Evolutionary conservation across 1,139 yeast genomes (phyloP), one percentile per base, ranked within the genome.

Genomic region (Zygosaccharomyces pseudobailii): DNA sequence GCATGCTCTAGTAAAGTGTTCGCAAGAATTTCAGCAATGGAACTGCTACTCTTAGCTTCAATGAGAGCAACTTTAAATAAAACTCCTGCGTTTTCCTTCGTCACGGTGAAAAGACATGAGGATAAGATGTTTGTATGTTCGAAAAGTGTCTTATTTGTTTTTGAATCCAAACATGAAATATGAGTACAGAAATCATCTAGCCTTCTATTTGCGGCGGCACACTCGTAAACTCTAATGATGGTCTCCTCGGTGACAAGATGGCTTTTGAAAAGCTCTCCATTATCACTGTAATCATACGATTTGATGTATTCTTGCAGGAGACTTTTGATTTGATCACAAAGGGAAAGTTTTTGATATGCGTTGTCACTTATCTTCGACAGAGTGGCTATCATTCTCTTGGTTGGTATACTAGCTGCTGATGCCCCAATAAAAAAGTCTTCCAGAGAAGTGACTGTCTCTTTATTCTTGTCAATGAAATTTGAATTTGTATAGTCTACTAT

Each of bases 191-290:
- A 71, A 0, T 28, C 34, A 1, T 42, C 49, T 4, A 63, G 31
- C 7, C 55, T 52, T 1, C 51, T 49, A 28, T 53, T 46, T 1
- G 45, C 44, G 5, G 50, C 48, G 2, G 71, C 62, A 9, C 46
- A 35, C 4, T 49, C 44, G 51, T 65, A 74, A 6, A 74, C 48
- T 24, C 61, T 61, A 3, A 50, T 17, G 1, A 71, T 52, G 19
- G 70, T 66, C 2, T 65, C 65, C 4, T 65, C 58, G 5, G 62
- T 66, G 23, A 73, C 43, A 36, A 72, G 61, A 41, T 64, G 63
- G 3, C 56, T 34, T 35, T 54, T 53, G 49, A 67, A 65, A 31
- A 67, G 45, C 4, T 48, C 37, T 13, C 53, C 55, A 35, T 56
- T 57, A 41, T 61, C 61, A 10, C 52, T 50, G 34, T 59, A 69